A percentile compares a stretch with the other conserved stretches of the same genome.
Conservation (phyloP, 108 stramenopile species). For the Hondaea fermentalgiana region DNA sequence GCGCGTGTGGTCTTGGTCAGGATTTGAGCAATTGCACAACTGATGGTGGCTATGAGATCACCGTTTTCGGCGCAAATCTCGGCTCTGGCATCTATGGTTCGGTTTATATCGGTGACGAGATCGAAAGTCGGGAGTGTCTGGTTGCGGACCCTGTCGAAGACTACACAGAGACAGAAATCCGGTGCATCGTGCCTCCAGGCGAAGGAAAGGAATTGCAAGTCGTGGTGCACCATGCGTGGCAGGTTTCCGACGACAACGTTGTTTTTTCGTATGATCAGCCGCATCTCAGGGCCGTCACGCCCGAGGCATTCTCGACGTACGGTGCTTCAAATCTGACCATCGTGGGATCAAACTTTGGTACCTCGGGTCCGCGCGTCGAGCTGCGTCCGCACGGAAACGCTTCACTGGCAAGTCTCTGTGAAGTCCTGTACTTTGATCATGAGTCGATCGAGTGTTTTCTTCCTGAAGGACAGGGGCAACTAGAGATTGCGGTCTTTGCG, state of each 20-base stretch:
- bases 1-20: neutral
- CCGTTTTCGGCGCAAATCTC: neutral
- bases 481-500: neutral
- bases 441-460: neutral
- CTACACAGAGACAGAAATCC: neutral
- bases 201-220: neutral
- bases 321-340: neutral
- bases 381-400: neutral
- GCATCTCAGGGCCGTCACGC: neutral
- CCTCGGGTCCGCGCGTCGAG: neutral
- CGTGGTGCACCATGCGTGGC: neutral
- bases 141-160: neutral
- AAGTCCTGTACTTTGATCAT: neutral
- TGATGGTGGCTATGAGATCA: neutral
- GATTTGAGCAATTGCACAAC: neutral
- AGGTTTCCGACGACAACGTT: neutral
- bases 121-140: neutral
- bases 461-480: neutral
- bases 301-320: neutral
- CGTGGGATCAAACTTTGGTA: neutral
- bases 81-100: neutral
- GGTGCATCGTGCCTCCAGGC: neutral
- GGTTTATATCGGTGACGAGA: neutral
- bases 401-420: neutral
- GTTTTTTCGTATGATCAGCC: neutral